phyloP scores from a whole-genome alignment of 306 rosid species.

The Oemleria cerasiformis region DNA sequence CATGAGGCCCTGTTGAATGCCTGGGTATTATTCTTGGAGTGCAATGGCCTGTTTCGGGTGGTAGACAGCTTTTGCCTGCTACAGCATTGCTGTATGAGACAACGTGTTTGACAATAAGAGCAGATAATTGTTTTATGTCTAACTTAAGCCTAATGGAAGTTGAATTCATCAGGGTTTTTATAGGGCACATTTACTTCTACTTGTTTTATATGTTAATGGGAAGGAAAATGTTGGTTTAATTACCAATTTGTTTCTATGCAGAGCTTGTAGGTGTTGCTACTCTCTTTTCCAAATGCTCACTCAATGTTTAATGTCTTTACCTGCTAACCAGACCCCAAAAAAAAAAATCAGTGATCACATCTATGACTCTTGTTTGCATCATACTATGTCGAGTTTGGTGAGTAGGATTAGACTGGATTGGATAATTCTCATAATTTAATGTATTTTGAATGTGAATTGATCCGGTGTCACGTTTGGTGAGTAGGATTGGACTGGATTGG shows the following conservation, averaged over 20 bases:
- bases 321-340: background rate
- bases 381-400: too few species aligned
- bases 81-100: background rate
- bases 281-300: background rate
- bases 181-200: background rate
- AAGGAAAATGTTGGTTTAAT: background rate
- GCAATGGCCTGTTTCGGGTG: slow-evolving; percentile 8
- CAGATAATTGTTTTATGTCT: background rate
- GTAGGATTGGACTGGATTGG: too few species aligned
- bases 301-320: too few species aligned
- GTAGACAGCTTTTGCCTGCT: slow-evolving; percentile 5
- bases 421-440: too few species aligned
- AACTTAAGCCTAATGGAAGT: background rate
- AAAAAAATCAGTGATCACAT: too few species aligned
- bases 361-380: too few species aligned
- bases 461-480: too few species aligned
- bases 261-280: background rate
- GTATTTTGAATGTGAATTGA: too few species aligned
- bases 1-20: slow-evolving; percentile 5
- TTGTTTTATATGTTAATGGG: background rate
- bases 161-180: background rate
- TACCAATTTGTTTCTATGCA: background rate
- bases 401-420: too few species aligned
- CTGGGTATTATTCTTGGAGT: slow-evolving; percentile 2
- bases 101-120: background rate